phyloP scores from a whole-genome alignment of 2,329 filamentous ascomycete species.

The Stagonosporopsis vannaccii region DNA sequence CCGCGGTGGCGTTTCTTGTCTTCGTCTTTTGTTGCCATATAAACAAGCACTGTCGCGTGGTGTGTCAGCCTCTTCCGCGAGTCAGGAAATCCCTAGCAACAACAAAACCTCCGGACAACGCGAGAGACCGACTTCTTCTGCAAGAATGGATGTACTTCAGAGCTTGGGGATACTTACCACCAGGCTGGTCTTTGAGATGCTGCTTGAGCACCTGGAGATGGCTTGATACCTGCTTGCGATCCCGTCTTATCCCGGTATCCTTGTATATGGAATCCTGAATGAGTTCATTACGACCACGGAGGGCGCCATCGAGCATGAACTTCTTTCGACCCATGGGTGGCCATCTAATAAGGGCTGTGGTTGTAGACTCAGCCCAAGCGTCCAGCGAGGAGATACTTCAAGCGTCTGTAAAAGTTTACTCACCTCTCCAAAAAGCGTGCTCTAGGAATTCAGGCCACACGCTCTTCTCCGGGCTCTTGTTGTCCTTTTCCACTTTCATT shows the following conservation, averaged over 20 bases:
- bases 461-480: constrained; percentile 41
- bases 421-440: constrained; percentile 58
- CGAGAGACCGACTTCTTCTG: constrained; percentile 3
- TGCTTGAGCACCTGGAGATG: constrained; percentile 69
- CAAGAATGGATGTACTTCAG: not conserved
- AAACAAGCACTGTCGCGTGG: constrained; percentile 47
- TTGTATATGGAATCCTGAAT: constrained; percentile 66
- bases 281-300: constrained; percentile 67
- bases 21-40: constrained; percentile 50
- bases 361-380: constrained; percentile 10
- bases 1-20: constrained; percentile 31
- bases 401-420: constrained; percentile 1
- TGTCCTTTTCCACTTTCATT: constrained; percentile 30
- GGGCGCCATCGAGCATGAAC: constrained; percentile 57
- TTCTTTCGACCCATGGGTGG: constrained; percentile 67
- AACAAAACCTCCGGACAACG: constrained; percentile 11
- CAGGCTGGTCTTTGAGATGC: constrained; percentile 60
- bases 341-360: constrained; percentile 54
- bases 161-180: constrained; percentile 54
- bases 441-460: constrained; percentile 58
- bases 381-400: not conserved
- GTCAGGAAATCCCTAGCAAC: constrained; percentile 21
- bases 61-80: constrained; percentile 31
- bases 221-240: constrained; percentile 68
- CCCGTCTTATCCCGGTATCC: constrained; percentile 60